Percentiles rank a stretch among this genome's conserved stretches.
Conservation (phyloP, 2,329 filamentous ascomycete genomes). For the Diaporthe citri region DNA sequence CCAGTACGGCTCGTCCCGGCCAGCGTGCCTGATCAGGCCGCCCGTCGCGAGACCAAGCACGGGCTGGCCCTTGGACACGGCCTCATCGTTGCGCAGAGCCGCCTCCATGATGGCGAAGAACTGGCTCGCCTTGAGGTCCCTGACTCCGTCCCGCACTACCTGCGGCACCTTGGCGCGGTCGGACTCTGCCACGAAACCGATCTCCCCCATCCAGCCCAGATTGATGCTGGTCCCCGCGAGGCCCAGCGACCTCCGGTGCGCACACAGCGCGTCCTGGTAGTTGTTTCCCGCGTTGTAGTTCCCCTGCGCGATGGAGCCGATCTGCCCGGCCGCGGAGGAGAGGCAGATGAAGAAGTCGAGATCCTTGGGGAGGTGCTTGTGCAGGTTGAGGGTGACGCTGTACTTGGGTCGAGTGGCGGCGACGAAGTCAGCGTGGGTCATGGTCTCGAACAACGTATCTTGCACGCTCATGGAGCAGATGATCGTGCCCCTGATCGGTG, state of each 20-base stretch:
- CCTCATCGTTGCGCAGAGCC: background rate
- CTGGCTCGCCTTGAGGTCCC: slow-evolving; percentile 26
- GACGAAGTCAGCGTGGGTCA: slow-evolving; percentile 45
- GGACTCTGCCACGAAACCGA: slow-evolving; percentile 35
- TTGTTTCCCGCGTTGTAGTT: slow-evolving; percentile 49
- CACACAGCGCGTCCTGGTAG: slow-evolving; percentile 47
- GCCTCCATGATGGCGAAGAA: slow-evolving; percentile 27
- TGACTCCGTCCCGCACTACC: slow-evolving; percentile 18
- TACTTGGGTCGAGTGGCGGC: slow-evolving; percentile 46
- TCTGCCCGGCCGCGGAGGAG: slow-evolving; percentile 47
- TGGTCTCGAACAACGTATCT: slow-evolving; percentile 49
- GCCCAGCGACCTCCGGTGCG: slow-evolving; percentile 46
- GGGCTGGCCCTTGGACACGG: slow-evolving; percentile 44
- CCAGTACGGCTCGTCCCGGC: slow-evolving; percentile 48
- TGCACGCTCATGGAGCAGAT: slow-evolving; percentile 36
- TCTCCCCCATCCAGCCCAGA: slow-evolving; percentile 40
- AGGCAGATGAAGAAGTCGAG: slow-evolving; percentile 49
- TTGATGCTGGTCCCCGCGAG: slow-evolving; percentile 46
- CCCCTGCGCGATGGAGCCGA: slow-evolving; percentile 49
- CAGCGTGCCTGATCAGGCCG: slow-evolving; percentile 46
- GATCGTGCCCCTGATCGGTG: slow-evolving; percentile 9
- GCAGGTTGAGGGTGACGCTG: slow-evolving; percentile 46
- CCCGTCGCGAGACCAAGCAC: slow-evolving; percentile 47
- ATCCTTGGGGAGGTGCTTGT: slow-evolving; percentile 46
- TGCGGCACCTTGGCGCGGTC: slow-evolving; percentile 23